Percentiles rank a stretch among this genome's conserved stretches.
Conservation (phyloP, 2,329 filamentous ascomycete genomes). For the Ophiostoma quercus region DNA sequence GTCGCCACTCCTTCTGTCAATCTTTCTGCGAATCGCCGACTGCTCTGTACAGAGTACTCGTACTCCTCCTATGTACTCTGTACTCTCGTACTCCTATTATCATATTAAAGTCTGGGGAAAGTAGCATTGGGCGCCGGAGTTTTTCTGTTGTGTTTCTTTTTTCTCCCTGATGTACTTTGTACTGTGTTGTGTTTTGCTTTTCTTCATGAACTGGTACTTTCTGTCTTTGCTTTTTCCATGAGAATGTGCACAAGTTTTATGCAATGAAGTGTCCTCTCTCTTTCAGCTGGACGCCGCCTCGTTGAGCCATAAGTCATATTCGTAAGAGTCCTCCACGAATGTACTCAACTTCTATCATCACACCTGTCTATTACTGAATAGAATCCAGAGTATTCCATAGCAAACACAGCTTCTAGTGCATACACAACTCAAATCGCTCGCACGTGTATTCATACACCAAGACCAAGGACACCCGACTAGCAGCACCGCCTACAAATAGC, state of each 20-base stretch:
- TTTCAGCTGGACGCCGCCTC: no score
- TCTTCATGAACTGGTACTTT: neutral
- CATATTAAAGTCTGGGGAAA: constrained; percentile 20
- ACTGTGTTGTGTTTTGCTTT: neutral
- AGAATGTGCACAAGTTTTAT: no score
- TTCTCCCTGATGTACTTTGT: neutral
- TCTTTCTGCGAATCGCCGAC: neutral
- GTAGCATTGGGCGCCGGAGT: constrained; percentile 18
- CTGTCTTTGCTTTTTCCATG: neutral
- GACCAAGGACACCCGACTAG: neutral
- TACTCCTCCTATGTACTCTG: no score
- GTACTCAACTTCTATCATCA: no score
- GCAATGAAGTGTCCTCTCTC: no score
- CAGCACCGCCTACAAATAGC: neutral
- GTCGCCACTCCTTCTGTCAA: neutral
- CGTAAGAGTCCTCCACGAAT: no score
- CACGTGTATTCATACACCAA: neutral
- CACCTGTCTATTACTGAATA: no score
- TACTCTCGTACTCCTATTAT: neutral
- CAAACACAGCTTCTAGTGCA: no score
- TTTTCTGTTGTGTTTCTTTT: neutral
- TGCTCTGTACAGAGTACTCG: neutral
- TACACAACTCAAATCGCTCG: neutral
- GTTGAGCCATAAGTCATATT: no score
- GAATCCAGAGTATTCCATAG: no score